A percentile compares a stretch with the other conserved stretches of the same genome.
These are phyloP conservation scores for Modicella reniformis DNA, from an alignment of 371 early-diverging fungal species.

Conservation along the genomic window DNA sequence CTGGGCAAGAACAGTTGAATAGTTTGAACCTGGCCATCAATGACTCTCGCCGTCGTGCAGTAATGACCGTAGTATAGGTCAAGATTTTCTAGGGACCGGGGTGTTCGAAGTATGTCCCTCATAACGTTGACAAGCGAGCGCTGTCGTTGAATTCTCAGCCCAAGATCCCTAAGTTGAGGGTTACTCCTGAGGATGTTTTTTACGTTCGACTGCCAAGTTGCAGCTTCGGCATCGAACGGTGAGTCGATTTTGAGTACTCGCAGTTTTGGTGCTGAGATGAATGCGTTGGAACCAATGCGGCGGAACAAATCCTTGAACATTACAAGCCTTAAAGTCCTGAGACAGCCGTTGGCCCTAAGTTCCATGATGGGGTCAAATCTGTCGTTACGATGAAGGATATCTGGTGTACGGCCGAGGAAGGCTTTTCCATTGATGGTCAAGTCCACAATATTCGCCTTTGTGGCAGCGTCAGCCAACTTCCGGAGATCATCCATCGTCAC, in stretches of 20 bases:
- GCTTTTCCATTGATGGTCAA: background rate
- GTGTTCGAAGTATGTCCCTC: too few relatives aligned
- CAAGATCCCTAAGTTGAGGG: too few relatives aligned
- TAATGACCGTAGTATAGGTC: too few relatives aligned
- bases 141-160: too few relatives aligned
- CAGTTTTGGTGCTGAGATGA: background rate
- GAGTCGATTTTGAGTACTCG: conserved; percentile 6
- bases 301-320: conserved; percentile 12
- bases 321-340: conserved; percentile 2
- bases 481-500: conserved; percentile 13
- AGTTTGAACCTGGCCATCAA: too few relatives aligned
- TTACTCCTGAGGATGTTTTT: too few relatives aligned
- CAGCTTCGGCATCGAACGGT: background rate
- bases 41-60: too few relatives aligned
- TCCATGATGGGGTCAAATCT: conserved; percentile 22
- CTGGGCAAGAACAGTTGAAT: too few relatives aligned
- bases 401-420: background rate
- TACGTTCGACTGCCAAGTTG: too few relatives aligned
- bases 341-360: conserved; percentile 6
- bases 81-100: too few relatives aligned
- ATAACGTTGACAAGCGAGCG: too few relatives aligned
- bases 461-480: conserved; percentile 3
- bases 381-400: background rate
- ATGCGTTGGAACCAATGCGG: background rate
- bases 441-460: conserved; percentile 1